Percentiles rank a stretch among this genome's conserved stretches.
These are phyloP conservation scores for Malassezia restricta DNA, from an alignment of 1,284 basidiomycete genomes.

Conservation along the genomic window DNA sequence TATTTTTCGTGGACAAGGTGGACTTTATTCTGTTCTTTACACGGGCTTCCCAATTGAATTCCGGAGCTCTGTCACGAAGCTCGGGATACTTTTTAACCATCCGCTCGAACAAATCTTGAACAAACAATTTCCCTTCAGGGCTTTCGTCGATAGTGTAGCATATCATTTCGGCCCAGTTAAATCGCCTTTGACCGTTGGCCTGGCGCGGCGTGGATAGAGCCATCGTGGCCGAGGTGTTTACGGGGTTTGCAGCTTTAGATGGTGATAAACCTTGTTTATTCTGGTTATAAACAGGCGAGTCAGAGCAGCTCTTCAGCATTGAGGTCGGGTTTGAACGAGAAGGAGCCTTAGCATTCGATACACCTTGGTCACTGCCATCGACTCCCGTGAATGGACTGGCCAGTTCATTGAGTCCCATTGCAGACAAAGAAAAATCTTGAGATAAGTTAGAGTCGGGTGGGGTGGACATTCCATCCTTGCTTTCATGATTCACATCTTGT, in stretches of 20 bases:
- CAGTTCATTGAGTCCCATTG: no score
- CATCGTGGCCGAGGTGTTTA: neutral
- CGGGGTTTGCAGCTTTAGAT: neutral
- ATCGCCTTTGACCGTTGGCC: conserved; percentile 7
- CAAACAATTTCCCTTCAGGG: conserved; percentile 35
- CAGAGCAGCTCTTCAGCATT: no score
- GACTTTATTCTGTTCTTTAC: conserved; percentile 46
- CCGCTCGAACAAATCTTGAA: conserved; percentile 40
- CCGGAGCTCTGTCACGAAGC: conserved; percentile 40
- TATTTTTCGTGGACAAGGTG: conserved; percentile 42
- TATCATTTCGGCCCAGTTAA: conserved; percentile 46
- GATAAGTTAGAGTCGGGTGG: no score
- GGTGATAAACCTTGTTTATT: no score
- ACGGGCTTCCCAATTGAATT: conserved; percentile 42
- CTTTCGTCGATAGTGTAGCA: conserved; percentile 39
- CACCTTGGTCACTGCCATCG: no score
- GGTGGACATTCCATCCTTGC: no score
- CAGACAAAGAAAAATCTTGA: no score
- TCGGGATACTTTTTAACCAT: conserved; percentile 42
- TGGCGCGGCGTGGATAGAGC: neutral
- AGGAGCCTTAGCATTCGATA: no score
- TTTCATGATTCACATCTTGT: no score
- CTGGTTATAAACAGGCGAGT: no score
- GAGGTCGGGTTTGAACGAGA: no score
- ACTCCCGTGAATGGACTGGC: no score